phyloP scores from a whole-genome alignment of 2,329 filamentous ascomycete genomes.

The Acrodontium crateriforme region DNA sequence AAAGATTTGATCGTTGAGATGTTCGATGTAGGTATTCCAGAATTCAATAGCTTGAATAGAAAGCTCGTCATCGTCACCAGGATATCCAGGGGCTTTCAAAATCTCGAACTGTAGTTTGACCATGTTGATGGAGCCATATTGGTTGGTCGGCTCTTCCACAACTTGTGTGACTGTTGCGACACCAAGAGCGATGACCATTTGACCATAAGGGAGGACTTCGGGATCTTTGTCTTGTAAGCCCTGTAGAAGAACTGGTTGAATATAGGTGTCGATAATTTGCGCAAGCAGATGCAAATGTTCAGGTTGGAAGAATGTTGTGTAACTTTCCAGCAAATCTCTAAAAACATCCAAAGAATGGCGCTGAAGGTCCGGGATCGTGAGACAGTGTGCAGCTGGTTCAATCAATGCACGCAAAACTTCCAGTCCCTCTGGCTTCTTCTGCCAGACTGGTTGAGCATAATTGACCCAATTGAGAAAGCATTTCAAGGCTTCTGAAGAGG shows the following conservation, averaged over 20 bases:
- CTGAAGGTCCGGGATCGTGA: conserved; percentile 45
- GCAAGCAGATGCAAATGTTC: conserved; percentile 45
- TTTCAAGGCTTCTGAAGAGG: conserved; percentile 18
- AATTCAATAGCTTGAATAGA: conserved; percentile 66
- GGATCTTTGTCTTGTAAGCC: conserved; percentile 45
- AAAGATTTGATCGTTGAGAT: conserved; percentile 44
- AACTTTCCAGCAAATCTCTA: conserved; percentile 50
- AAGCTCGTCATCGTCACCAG: conserved; percentile 59
- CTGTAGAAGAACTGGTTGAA: conserved; percentile 34
- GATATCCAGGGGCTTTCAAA: conserved; percentile 50
- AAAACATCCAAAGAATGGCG: conserved; percentile 50
- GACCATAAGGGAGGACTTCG: conserved; percentile 49
- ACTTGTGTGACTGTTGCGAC: conserved; percentile 50
- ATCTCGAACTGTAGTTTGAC: conserved; percentile 46
- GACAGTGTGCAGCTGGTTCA: conserved; percentile 44
- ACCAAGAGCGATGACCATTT: conserved; percentile 54
- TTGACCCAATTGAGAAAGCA: conserved; percentile 48
- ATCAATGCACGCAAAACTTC: conserved; percentile 47
- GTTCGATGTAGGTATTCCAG: conserved; percentile 63
- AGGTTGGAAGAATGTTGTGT: conserved; percentile 46
- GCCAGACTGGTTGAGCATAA: conserved; percentile 54
- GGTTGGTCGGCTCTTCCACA: conserved; percentile 38
- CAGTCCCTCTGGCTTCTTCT: conserved; percentile 43
- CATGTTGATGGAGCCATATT: conserved; percentile 38
- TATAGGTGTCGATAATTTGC: conserved; percentile 43